phyloP scores from a whole-genome alignment of 2,329 filamentous ascomycete species.

The Colletotrichum eremochloae region DNA sequence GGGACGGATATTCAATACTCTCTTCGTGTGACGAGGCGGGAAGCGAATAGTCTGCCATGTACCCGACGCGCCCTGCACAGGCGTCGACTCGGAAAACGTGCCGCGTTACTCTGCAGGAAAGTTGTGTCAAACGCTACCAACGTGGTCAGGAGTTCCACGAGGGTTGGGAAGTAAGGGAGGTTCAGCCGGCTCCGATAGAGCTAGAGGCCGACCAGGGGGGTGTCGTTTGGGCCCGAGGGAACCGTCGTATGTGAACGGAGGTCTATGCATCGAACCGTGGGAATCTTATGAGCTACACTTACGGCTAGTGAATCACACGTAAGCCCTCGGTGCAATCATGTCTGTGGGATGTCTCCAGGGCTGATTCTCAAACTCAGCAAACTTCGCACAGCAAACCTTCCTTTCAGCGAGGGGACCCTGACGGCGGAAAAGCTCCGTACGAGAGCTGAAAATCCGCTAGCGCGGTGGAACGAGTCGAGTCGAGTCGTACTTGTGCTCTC shows the following conservation, averaged over 20 bases:
- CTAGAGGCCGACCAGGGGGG: background rate
- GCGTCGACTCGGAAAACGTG: background rate
- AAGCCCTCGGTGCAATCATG: too few species aligned
- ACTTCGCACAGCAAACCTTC: background rate
- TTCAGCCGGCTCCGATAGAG: background rate
- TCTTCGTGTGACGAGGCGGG: background rate
- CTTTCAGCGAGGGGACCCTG: background rate
- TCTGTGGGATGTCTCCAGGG: background rate
- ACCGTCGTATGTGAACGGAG: background rate
- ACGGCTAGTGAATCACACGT: background rate
- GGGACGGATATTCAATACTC: constrained; percentile 5
- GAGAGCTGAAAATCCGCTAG: background rate
- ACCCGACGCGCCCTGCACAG: background rate
- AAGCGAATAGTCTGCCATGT: background rate
- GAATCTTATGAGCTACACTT: background rate
- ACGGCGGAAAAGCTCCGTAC: background rate
- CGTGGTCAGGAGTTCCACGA: constrained; percentile 1
- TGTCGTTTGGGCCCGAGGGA: background rate
- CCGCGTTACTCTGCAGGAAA: background rate
- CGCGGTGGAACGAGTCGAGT: constrained; percentile 2
- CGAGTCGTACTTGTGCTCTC: constrained; percentile 8
- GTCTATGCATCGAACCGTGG: background rate
- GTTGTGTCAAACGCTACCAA: background rate
- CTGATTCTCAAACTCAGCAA: background rate
- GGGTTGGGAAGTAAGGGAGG: background rate